Base-by-base conservation (phyloP, 805 yeast species). In the Saccharomyces cerevisiae region DNA sequence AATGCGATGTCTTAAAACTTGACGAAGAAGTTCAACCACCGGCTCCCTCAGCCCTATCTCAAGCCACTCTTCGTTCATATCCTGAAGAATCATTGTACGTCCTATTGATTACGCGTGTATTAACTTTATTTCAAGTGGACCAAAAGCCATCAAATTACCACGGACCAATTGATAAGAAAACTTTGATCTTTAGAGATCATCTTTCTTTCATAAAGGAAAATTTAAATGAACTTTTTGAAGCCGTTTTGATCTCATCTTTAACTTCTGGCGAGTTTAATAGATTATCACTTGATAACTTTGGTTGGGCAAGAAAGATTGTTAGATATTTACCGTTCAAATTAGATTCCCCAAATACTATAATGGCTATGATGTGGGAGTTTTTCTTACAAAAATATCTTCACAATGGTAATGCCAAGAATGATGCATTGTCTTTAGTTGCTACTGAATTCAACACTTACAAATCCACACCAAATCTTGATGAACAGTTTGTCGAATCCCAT, bases 81-180 rank as follows among this genome's bases (percentile, higher is more conserved):
- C 73, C 80, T 6, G 69, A 69, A 22, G 72, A 73, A 29, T 65
- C 70, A 9, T 55, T 66, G 29, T 67, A 73, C 10, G 72, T 77
- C 14, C 63, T 72, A 26, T 61, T 82, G 48, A 68, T 82, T 22
- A 68, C 82, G 6, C 77, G 85, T 57, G 67, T 83, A 10, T 71
- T 80, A 14, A 68, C 79, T 2, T 67, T 82, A 4, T 70, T 81
- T 41, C 70, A 76, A 21, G 63, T 77, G 2, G 73, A 76, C 4
- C 83, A 84, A 48, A 74, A 72, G 62, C 81, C 81, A 28, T 74
- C 74, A 43, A 80, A 78, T 50, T 84, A 81, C 70, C 78, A 79
- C 48, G 91, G 91, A 1, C 90, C 89, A 13, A 74, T 89, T 32
- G 86, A 89, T 17, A 79, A 84, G 59, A 78, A 80, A 41, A 72